Evolutionary conservation across 2,329 filamentous ascomycete genomes (phyloP).

Genomic region (Stagonosporopsis cucurbitacearum): DNA sequence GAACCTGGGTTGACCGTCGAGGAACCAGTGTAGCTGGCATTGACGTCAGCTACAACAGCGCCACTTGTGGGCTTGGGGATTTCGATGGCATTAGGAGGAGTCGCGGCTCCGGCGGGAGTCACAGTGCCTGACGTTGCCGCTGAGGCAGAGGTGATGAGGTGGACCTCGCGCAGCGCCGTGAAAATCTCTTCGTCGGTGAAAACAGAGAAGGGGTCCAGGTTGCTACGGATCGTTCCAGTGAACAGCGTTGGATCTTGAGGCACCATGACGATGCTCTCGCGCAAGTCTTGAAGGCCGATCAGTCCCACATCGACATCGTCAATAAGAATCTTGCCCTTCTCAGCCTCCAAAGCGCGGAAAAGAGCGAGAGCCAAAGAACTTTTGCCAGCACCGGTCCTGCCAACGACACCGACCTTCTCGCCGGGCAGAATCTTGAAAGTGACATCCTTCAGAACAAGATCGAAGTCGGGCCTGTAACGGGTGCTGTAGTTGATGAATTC

Average conservation of each 20-base stretch:
- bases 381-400: constrained; percentile 94
- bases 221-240: constrained; percentile 87
- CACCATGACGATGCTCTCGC: constrained; percentile 94
- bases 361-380: constrained; percentile 91
- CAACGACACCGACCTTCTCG: constrained; percentile 96
- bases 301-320: constrained; percentile 88
- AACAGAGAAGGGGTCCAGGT: constrained; percentile 88
- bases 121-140: constrained; percentile 37
- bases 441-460: constrained; percentile 82
- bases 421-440: constrained; percentile 84
- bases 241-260: constrained; percentile 97
- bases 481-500: constrained; percentile 91
- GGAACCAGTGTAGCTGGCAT: constrained; percentile 32
- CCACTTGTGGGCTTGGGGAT: constrained; percentile 42
- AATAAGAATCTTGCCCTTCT: constrained; percentile 85
- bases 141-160: constrained; percentile 70
- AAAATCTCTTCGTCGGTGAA: constrained; percentile 94
- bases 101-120: constrained; percentile 27
- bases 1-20: constrained; percentile 44
- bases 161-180: constrained; percentile 82
- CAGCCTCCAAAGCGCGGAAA: constrained; percentile 92
- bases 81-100: constrained; percentile 36
- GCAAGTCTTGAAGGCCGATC: constrained; percentile 91
- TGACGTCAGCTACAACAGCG: constrained; percentile 35
- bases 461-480: constrained; percentile 84